These are phyloP conservation scores for Leersia perrieri DNA, from an alignment of 176 grass and related monocot species.

Conservation along the genomic window DNA sequence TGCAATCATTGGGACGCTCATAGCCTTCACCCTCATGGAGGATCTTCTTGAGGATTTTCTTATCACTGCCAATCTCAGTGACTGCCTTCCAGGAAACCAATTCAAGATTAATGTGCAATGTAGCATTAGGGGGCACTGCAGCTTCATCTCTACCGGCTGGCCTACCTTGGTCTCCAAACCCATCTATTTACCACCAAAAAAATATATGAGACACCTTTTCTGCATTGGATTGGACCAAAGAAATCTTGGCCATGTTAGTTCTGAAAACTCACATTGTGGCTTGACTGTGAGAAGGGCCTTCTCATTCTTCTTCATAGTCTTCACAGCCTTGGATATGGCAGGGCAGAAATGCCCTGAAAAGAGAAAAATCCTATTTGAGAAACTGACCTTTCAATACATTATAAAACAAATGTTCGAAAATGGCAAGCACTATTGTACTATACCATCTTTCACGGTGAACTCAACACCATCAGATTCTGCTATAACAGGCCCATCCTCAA, in stretches of 20 bases:
- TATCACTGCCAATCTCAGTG: constrained; percentile 69
- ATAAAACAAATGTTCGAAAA: neutral
- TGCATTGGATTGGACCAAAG: neutral
- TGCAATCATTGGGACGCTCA: constrained; percentile 64
- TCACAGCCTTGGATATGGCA: constrained; percentile 69
- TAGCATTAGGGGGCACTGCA: constrained; percentile 58
- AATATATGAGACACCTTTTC: neutral
- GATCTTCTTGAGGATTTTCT: constrained; percentile 71
- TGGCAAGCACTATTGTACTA: neutral
- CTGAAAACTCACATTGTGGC: constrained; percentile 65
- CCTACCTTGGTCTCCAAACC: constrained; percentile 61
- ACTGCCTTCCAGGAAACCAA: constrained; percentile 77
- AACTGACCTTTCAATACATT: constrained; percentile 13
- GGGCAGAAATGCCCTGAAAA: constrained; percentile 71
- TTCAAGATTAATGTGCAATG: constrained; percentile 59
- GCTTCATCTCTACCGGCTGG: constrained; percentile 37
- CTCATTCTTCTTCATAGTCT: constrained; percentile 86
- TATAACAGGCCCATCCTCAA: constrained; percentile 68
- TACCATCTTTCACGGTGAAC: constrained; percentile 81
- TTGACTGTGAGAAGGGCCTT: constrained; percentile 66
- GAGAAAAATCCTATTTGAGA: constrained; percentile 23
- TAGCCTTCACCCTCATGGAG: constrained; percentile 76
- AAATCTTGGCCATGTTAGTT: neutral
- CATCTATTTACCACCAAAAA: constrained; percentile 55
- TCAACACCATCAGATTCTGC: constrained; percentile 76